Evolutionary conservation across 768 basidiomycete genomes (phyloP), one percentile per base, ranked within the genome.

Genomic region (Phlegmacium glaucopus): DNA sequence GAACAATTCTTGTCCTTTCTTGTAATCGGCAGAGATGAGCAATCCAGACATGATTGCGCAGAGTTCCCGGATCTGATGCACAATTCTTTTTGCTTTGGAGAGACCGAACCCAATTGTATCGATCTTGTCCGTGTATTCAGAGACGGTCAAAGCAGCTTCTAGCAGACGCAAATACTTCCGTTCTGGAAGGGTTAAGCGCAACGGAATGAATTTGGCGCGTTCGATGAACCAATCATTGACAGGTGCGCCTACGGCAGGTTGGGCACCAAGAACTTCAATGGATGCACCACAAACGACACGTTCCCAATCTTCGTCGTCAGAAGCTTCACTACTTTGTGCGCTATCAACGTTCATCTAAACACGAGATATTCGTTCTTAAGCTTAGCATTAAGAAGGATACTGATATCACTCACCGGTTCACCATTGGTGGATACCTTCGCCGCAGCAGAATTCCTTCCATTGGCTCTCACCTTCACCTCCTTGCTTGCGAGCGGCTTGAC

Each of bases 91-190:
- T n/a, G 89, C 79, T 62, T 91, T 93, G 25, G 85, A 86, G 27
- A 87, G 68, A 5, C 85, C 81, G 50, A 82, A 91, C 2, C 85
- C 80, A 34, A 91, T 66, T 41, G 85, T 89, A 67, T 93, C 90
- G 27, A 92, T 88, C 61, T 90, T 90, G 72, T 93, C 90, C 36
- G 90, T 93, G 61, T 92, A 92, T 62, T 93, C 90, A 12, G 86
- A 89, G 30, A 90, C 89, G 41, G 79, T 79, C 34, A 93, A 77
- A 2, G 90, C 90, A 8, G 90, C 90, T 49, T 93, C 90, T 40
- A 93, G 74, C 4, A 93, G 77, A 22, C 90, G 86, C 47, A 93
- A 83, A 62, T 75, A 88, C 64, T 93, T 93, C 53, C 90, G 87
- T 64, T 93, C 90, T 25, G 60, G 59, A 36, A 88, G 68, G 1